Base-by-base conservation (phyloP, 352 stramenopile species). In the Pilasporangium apinafurcum region DNA sequence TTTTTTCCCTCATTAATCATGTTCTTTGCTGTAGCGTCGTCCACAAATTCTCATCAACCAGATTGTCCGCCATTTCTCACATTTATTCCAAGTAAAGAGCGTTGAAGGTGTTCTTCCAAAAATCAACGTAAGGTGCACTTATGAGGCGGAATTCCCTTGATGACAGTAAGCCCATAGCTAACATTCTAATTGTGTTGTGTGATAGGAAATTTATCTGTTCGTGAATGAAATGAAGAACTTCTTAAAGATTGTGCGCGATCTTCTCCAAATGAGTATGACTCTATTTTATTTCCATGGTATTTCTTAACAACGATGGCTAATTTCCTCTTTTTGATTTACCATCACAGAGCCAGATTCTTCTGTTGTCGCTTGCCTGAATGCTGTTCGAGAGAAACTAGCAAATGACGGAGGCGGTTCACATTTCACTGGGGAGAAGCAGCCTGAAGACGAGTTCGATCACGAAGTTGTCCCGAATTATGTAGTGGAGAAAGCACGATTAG, bases 81-180 rank as follows among this genome's bases (percentile, higher is more conserved):
- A 95, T 32, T 59, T 96, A 6, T 96, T 96, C 59, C 62, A 86
- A 33, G 68, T 96, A 14, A 86, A 82, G 36, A 78, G 58, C 25
- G 59, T 95, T 12, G 84, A 96, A 43, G 86, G 84, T 1, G 76
- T 95, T 22, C 67, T 96, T n/a, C 86, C 86, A 3, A 95, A 94
- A 46, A 93, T 95, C 37, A 95, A 95, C 37, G 79, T 89, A 50
- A 41, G 65, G 33, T 34, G 32, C 25, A 14, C 21, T 20, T 22
- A 21, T n/a, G n/a, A n/a, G n/a, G n/a, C n/a, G n/a, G n/a, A n/a
- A n/a, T n/a, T n/a, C n/a, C n/a, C n/a, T n/a, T n/a, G n/a, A n/a
- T n/a, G n/a, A n/a, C n/a, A n/a, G n/a, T n/a, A n/a, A n/a, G n/a
- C n/a, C n/a, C n/a, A n/a, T n/a, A n/a, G n/a, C n/a, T n/a, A n/a